phyloP scores from a whole-genome alignment of 2,329 filamentous ascomycete species.

The Shiraia sp. region DNA sequence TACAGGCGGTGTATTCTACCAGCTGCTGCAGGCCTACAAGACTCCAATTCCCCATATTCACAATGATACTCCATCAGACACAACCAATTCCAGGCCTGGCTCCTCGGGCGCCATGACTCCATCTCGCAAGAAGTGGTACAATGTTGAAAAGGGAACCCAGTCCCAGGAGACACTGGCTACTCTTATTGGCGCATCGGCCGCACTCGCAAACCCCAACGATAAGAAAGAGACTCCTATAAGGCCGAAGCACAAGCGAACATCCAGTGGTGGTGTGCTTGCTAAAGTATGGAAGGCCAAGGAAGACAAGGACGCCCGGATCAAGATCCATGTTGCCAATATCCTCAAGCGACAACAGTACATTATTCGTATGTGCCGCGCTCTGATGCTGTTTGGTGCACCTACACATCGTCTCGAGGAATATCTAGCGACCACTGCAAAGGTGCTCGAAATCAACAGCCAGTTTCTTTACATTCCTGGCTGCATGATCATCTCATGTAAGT shows the following conservation, averaged over 20 bases:
- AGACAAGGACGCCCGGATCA: constrained; percentile 60
- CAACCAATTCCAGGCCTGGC: constrained; percentile 14
- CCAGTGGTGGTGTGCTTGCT: constrained; percentile 27
- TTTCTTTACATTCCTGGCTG: constrained; percentile 88
- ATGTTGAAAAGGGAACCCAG: constrained; percentile 26
- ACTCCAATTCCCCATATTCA: constrained; percentile 17
- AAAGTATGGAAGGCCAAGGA: constrained; percentile 35
- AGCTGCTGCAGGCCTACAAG: constrained; percentile 38
- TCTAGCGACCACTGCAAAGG: constrained; percentile 80
- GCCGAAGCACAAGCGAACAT: constrained; percentile 25
- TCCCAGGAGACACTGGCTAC: constrained; percentile 38
- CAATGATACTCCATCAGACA: constrained; percentile 17
- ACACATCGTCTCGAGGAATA: constrained; percentile 91
- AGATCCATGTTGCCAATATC: constrained; percentile 66
- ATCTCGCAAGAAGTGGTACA: constrained; percentile 36
- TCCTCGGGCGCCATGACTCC: constrained; percentile 31
- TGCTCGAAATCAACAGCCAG: constrained; percentile 83
- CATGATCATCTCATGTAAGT: constrained; percentile 78
- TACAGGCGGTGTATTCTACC: constrained; percentile 37
- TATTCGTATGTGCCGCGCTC: constrained; percentile 78
- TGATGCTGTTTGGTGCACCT: constrained; percentile 89
- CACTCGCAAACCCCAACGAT: constrained; percentile 33
- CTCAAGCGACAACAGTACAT: constrained; percentile 81
- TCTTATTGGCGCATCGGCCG: constrained; percentile 32
- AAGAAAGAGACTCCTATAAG: constrained; percentile 17